A percentile compares a stretch with the other conserved stretches of the same genome.
Evolutionary conservation across 2,329 filamentous ascomycete genomes (phyloP).

Genomic region (Colletotrichum spinosum): DNA sequence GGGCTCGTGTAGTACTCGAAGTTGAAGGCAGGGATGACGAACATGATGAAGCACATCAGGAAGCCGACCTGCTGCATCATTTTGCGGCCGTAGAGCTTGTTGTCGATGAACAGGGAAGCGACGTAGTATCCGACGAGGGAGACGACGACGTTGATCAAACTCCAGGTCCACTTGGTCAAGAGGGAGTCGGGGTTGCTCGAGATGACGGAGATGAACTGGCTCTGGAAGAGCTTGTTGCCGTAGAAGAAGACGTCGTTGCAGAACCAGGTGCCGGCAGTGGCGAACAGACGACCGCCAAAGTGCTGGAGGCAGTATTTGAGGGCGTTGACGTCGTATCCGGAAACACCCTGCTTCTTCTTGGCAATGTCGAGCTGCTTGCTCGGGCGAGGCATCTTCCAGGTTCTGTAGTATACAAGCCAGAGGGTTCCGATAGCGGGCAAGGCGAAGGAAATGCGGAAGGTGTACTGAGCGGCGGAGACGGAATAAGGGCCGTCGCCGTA

Average conservation of each 20-base stretch:
- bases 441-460: constrained; percentile 92
- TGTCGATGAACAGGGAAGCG: constrained; percentile 89
- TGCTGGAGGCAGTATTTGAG: constrained; percentile 81
- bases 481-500: constrained; percentile 82
- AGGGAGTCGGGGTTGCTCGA: constrained; percentile 76
- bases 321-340: constrained; percentile 91
- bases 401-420: constrained; percentile 96
- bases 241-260: constrained; percentile 99
- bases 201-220: constrained; percentile 87
- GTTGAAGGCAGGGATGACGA: constrained; percentile 90
- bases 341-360: constrained; percentile 84
- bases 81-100: constrained; percentile 96
- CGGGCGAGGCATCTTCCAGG: constrained; percentile 92
- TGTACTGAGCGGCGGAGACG: constrained; percentile 82
- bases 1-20: constrained; percentile 83
- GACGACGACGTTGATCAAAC: constrained; percentile 89
- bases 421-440: constrained; percentile 90
- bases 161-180: constrained; percentile 92
- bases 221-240: constrained; percentile 98
- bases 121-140: constrained; percentile 90
- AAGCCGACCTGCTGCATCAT: constrained; percentile 97
- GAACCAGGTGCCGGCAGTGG: constrained; percentile 92
- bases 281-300: constrained; percentile 88
- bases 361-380: constrained; percentile 83
- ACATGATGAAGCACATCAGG: constrained; percentile 92